These are phyloP conservation scores for Sarcocystis neurona DNA, from an alignment of 169 alveolate species.

Conservation along the genomic window DNA sequence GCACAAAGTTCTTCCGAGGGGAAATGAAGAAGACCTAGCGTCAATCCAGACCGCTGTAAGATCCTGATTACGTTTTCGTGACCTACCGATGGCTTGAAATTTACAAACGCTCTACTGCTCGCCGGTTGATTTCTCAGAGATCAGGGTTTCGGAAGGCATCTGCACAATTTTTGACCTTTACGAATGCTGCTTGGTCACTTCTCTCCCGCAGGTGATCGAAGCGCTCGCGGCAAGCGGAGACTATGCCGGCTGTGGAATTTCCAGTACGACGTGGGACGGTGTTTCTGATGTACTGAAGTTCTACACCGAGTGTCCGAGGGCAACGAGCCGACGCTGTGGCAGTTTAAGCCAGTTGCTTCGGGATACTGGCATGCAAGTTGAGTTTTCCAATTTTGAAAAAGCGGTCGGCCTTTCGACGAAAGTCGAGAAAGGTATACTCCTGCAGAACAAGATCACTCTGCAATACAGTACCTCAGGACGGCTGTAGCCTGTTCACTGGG, in stretches of 20 bases:
- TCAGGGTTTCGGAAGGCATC: too few species aligned
- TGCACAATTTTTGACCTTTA: too few species aligned
- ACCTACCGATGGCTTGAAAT: too few species aligned
- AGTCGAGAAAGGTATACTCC: background rate
- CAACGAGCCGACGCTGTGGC: constrained; percentile 33
- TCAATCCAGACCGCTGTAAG: constrained; percentile 23
- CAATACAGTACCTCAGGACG: background rate
- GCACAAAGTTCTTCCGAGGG: background rate
- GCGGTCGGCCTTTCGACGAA: constrained; percentile 27
- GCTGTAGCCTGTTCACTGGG: background rate
- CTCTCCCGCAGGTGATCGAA: background rate
- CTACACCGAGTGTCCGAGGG: background rate
- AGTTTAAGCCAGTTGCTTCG: background rate
- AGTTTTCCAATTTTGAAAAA: constrained; percentile 20
- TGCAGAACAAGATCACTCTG: background rate
- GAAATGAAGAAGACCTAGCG: constrained; percentile 5
- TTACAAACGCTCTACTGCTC: too few species aligned
- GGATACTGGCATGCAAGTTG: background rate
- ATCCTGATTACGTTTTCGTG: too few species aligned
- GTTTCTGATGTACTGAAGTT: background rate
- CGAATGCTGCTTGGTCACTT: too few species aligned
- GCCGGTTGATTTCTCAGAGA: too few species aligned
- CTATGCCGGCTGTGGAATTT: background rate
- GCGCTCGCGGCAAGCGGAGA: constrained; percentile 20
- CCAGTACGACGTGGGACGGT: background rate